Base-by-base conservation (phyloP, 2,329 filamentous ascomycete genomes). In the Emericellopsis atlantica region DNA sequence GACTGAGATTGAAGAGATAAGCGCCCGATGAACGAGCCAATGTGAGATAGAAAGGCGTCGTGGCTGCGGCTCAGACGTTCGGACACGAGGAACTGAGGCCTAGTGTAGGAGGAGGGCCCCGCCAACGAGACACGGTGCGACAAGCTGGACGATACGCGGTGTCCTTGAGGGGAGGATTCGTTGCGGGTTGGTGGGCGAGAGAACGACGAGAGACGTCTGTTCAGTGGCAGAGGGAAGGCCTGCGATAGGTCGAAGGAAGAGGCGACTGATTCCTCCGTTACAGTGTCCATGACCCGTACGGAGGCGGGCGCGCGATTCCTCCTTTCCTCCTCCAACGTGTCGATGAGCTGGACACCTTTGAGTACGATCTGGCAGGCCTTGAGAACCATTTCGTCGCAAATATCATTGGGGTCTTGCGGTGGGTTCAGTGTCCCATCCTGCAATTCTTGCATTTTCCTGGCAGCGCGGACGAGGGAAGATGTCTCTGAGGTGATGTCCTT, bases 361-460 rank as follows among this genome's bases (percentile, higher is more conserved):
- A 81, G 90, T n/a, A 95, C 84, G 40, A 96, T 88, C 55, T 84
- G 88, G 66, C 95, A 96, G 0, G 89, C 89, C 58, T 89, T 92
- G 40, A 94, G 66, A 21, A 96, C 84, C 76, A 96, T 87, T 57
- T 95, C 85, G 54, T 96, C 90, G 43, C 95, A 76, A 43, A 90
- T 76, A 50, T 84, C 77, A 52, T 86, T 86, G 11, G 83, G 68
- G 36, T 77, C 70, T 24, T 81, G 72, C 0, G 63, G 56, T 0
- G 70, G 65, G 12, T 64, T 59, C 0, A 62, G 48, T 34, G 60
- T 48, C 4, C 68, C 67, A 44, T 66, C 70, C 43, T 85, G 78
- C 46, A 76, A 70, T 52, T 89, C 86, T 58, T 90, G 87, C 47
- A 98, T 66, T 38, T 76, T 74, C 61, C 95, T 95, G 15, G 86